A percentile compares a stretch with the other conserved stretches of the same genome.
Conservation (phyloP, 306 rosid species). For the Vigna nakashimae region DNA sequence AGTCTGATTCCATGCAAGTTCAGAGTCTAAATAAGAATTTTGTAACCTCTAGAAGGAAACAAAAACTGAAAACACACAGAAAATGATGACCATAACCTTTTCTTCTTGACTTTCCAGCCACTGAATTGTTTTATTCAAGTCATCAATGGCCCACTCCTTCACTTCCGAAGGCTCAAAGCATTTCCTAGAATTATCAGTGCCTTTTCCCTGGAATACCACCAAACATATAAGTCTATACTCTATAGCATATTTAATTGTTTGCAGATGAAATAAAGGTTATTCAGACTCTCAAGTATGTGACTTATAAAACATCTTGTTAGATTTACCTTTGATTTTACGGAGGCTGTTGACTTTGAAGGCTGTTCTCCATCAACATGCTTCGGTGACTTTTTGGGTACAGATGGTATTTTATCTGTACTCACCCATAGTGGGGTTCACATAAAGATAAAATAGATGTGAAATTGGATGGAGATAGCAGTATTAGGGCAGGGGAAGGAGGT, state of each 20-base stretch:
- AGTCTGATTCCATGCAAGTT: conserved; percentile 16
- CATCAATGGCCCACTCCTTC: conserved; percentile 81
- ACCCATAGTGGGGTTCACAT: conserved; percentile 29
- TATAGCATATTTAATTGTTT: conserved; percentile 27
- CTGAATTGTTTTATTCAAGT: conserved; percentile 70
- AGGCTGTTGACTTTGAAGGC: conserved; percentile 53
- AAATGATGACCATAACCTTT: conserved; percentile 64
- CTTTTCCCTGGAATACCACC: conserved; percentile 58
- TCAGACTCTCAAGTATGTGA: conserved; percentile 24
- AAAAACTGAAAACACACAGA: background rate
- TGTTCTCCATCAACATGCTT: conserved; percentile 55
- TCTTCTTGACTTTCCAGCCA: conserved; percentile 98
- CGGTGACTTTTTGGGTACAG: conserved; percentile 49
- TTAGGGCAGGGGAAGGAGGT: conserved; percentile 11
- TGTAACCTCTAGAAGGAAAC: conserved; percentile 22
- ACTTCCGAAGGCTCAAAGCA: conserved; percentile 67
- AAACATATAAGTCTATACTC: conserved; percentile 17
- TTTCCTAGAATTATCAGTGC: conserved; percentile 43
- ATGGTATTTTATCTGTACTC: conserved; percentile 56
- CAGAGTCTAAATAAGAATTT: background rate
- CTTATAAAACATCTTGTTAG: conserved; percentile 21
- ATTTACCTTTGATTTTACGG: conserved; percentile 59
- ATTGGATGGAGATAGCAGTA: conserved; percentile 13
- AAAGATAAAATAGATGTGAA: conserved; percentile 13
- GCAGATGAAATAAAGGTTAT: conserved; percentile 14